These are phyloP conservation scores for Trypanosomatidae sp. DNA, from an alignment of 208 protist species.

Conservation along the genomic window DNA sequence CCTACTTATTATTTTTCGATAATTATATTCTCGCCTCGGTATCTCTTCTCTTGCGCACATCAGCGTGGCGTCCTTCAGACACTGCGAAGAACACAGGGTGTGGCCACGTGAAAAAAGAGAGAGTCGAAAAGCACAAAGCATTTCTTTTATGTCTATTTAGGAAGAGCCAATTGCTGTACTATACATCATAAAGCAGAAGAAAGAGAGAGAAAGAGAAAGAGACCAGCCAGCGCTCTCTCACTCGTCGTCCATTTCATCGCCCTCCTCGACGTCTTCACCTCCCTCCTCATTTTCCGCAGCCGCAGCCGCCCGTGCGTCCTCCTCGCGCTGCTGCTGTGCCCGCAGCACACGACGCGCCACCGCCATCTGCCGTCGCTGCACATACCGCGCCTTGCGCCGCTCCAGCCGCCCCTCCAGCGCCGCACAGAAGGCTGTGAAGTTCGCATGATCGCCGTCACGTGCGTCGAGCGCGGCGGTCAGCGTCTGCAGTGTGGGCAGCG, in stretches of 20 bases:
- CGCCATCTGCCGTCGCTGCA: slow-evolving; percentile 33
- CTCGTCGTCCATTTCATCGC: slow-evolving; percentile 16
- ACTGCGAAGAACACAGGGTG: no score
- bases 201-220: no score
- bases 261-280: slow-evolving; percentile 11
- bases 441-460: not conserved
- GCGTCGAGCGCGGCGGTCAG: slow-evolving; percentile 30
- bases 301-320: slow-evolving; percentile 13
- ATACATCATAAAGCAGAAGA: no score
- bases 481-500: slow-evolving; percentile 34
- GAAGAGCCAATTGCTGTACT: not conserved
- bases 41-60: no score
- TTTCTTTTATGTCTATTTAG: no score
- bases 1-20: no score
- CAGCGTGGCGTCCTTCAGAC: no score
- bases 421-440: slow-evolving; percentile 12
- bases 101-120: no score
- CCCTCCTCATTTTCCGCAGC: slow-evolving; percentile 16
- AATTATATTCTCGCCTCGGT: no score
- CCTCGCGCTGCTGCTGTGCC: slow-evolving; percentile 35
- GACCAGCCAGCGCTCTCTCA: not conserved
- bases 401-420: slow-evolving; percentile 40
- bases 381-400: slow-evolving; percentile 42
- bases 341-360: slow-evolving; percentile 38
- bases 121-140: no score